phyloP scores from a whole-genome alignment of 202 grass and related monocot genomes.

The Cymbopogon flexuosus region DNA sequence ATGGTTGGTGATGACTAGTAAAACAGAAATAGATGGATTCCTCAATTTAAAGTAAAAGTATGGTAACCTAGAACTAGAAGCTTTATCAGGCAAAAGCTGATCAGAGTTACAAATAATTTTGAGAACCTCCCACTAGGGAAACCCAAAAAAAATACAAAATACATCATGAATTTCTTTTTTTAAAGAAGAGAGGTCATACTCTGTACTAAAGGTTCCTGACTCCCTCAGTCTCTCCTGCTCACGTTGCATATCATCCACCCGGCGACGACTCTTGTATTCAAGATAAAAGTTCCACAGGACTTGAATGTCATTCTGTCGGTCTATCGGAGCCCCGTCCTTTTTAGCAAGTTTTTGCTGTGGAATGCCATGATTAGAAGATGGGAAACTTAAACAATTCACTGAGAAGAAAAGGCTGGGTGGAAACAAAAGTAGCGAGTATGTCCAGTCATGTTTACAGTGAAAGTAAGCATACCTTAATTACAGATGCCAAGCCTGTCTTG shows the following conservation, averaged over 20 bases:
- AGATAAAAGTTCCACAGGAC: conserved; percentile 68
- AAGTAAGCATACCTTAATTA: conserved; percentile 70
- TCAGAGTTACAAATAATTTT: background rate
- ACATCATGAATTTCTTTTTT: background rate
- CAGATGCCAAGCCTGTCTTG: conserved; percentile 77
- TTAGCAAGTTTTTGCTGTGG: conserved; percentile 66
- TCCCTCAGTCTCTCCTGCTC: conserved; percentile 69
- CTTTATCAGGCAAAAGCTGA: background rate
- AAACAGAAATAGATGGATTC: background rate
- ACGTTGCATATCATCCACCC: conserved; percentile 68
- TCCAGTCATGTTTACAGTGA: background rate
- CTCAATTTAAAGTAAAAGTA: background rate
- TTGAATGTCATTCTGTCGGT: conserved; percentile 64
- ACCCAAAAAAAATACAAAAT: background rate
- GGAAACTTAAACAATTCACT: background rate
- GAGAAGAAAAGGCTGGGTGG: background rate
- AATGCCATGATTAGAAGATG: conserved; percentile 7
- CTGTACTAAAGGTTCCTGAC: conserved; percentile 69
- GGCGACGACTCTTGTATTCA: conserved; percentile 56
- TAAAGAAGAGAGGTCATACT: conserved; percentile 46
- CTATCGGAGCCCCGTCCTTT: conserved; percentile 56
- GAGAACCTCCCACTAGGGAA: background rate
- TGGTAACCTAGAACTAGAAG: background rate
- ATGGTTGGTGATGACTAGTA: background rate
- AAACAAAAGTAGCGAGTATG: background rate